Conservation (phyloP, 495 filamentous ascomycete genomes). For the Xylaria sp. region DNA sequence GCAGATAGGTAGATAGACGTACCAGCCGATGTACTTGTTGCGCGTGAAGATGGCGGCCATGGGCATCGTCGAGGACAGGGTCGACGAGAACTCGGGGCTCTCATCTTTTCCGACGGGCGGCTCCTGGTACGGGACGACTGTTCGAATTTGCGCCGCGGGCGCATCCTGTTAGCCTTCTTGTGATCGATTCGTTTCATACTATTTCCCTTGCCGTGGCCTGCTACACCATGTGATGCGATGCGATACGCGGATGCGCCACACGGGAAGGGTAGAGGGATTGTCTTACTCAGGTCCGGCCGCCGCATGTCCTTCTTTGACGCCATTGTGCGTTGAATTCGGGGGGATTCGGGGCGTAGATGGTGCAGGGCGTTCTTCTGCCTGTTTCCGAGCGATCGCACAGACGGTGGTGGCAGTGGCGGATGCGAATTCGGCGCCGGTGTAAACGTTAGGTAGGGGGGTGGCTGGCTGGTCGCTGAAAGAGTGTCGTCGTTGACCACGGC, state of each 20-base stretch:
- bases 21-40: conserved; percentile 91
- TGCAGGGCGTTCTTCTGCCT: not conserved
- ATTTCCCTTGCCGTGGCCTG: not conserved
- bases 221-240: conserved; percentile 27
- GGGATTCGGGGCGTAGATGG: not conserved
- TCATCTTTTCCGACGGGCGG: conserved; percentile 57
- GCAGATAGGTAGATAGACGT: conserved; percentile 35
- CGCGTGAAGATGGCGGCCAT: conserved; percentile 96
- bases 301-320: conserved; percentile 86
- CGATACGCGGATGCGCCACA: conserved; percentile 4
- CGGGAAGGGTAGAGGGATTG: not conserved
- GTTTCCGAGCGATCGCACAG: not conserved
- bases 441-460: not conserved
- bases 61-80: conserved; percentile 81
- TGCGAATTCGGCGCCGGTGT: conserved; percentile 1
- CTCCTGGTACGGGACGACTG: conserved; percentile 60
- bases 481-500: conserved; percentile 10
- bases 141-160: conserved; percentile 32
- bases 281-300: conserved; percentile 78
- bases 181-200: conserved; percentile 44
- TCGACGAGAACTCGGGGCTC: conserved; percentile 61
- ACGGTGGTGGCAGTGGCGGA: not conserved
- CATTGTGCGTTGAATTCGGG: conserved; percentile 57
- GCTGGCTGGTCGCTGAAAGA: conserved; percentile 8
- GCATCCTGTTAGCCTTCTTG: conserved; percentile 27